Conservation (phyloP, 495 filamentous ascomycete genomes). For the Copromyces sp. region DNA sequence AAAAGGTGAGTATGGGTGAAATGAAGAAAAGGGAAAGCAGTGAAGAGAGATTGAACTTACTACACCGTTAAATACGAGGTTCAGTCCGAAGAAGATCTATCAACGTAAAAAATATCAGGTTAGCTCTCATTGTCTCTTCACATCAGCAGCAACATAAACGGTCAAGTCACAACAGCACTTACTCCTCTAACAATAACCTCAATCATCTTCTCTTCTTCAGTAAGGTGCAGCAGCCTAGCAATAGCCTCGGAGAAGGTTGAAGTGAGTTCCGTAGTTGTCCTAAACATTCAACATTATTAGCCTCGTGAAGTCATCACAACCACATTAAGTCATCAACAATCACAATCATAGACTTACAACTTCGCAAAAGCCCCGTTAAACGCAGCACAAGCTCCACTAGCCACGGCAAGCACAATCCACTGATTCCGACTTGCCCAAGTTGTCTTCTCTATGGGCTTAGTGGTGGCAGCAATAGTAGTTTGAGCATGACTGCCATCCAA, state of each 20-base stretch:
- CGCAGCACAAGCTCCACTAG: slow-evolving; percentile 82
- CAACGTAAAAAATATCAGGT: neutral
- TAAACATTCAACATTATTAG: slow-evolving; percentile 19
- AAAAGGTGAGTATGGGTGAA: neutral
- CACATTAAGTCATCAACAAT: neutral
- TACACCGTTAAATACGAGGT: slow-evolving; percentile 78
- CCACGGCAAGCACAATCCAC: slow-evolving; percentile 76
- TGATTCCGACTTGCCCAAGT: slow-evolving; percentile 32
- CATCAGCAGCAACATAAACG: neutral
- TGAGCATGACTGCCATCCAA: slow-evolving; percentile 1
- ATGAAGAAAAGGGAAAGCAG: neutral
- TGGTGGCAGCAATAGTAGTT: neutral
- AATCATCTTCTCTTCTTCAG: slow-evolving; percentile 40
- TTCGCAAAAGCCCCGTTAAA: slow-evolving; percentile 96
- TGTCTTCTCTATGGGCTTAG: neutral
- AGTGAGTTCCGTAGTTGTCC: slow-evolving; percentile 80
- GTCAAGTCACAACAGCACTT: slow-evolving; percentile 23
- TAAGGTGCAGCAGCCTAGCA: slow-evolving; percentile 49
- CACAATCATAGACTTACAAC: slow-evolving; percentile 46
- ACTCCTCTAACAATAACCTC: slow-evolving; percentile 62
- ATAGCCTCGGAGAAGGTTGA: slow-evolving; percentile 54
- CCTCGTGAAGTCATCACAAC: neutral
- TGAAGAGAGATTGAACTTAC: slow-evolving; percentile 26
- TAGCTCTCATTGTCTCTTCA: neutral
- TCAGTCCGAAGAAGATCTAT: slow-evolving; percentile 78